These are phyloP conservation scores for Claviceps citrina DNA, from an alignment of 2,329 filamentous ascomycete species.

Conservation along the genomic window DNA sequence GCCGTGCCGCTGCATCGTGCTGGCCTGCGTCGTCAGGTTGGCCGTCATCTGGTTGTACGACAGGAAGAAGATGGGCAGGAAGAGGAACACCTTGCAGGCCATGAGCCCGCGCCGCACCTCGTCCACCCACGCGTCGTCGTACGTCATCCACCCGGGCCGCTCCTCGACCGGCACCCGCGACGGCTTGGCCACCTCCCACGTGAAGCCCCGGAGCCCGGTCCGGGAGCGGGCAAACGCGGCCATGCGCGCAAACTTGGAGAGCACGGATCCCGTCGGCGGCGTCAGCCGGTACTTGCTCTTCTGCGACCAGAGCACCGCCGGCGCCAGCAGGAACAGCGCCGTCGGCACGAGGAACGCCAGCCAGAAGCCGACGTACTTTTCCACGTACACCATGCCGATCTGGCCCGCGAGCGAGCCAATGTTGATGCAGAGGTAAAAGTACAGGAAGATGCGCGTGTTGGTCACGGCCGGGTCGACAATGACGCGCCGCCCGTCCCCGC, in stretches of 20 bases:
- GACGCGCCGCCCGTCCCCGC: conserved; percentile 43
- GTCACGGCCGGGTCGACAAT: conserved; percentile 57
- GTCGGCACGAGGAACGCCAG: conserved; percentile 55
- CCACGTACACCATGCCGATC: conserved; percentile 52
- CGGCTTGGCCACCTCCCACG: conserved; percentile 58
- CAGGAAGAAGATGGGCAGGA: conserved; percentile 49
- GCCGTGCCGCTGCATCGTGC: conserved; percentile 50
- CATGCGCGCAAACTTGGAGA: conserved; percentile 50
- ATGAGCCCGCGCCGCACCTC: conserved; percentile 56
- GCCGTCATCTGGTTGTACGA: conserved; percentile 45
- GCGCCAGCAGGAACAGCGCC: conserved; percentile 45
- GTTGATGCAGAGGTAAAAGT: conserved; percentile 44
- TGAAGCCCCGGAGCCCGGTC: conserved; percentile 46
- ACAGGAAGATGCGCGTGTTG: conserved; percentile 52
- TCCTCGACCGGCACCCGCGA: conserved; percentile 38
- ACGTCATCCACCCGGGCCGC: conserved; percentile 61
- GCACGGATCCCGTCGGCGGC: conserved; percentile 57
- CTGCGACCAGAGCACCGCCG: conserved; percentile 43
- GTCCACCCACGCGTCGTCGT: conserved; percentile 72
- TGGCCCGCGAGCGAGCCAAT: conserved; percentile 43
- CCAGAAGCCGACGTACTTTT: conserved; percentile 66
- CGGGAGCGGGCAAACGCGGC: conserved; percentile 46
- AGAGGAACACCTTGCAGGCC: conserved; percentile 57
- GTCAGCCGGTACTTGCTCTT: conserved; percentile 44
- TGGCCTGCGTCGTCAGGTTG: conserved; percentile 48